Evolutionary conservation across 2,329 filamentous ascomycete genomes (phyloP), one percentile per base, ranked within the genome.

Genomic region (Neurospora crassa): DNA sequence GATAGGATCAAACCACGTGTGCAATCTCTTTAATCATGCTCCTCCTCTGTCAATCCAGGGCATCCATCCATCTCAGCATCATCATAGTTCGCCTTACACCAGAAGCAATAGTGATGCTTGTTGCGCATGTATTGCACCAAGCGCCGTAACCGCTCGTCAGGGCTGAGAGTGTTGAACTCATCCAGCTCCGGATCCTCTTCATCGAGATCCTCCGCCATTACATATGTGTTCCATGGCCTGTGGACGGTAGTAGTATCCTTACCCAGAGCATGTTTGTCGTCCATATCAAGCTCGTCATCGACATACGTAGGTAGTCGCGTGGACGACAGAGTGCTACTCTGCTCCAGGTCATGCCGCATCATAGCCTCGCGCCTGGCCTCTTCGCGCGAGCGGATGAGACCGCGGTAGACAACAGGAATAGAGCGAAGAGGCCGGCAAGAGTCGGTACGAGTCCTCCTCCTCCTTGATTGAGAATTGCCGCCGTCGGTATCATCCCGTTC

Each of bases 1-100:
- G 53, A 63, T 7, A 3, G 29, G 16, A 63, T 37, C 43, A 42
- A 34, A n/a, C 59, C 68, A 18, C 6, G 59, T 67, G 53, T 41
- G 68, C 43, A 40, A 69, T 47, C 63, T 37, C 24, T 40, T 67
- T 76, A 87, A 76, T 90, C 88, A 73, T 91, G 89, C 76, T 97
- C 94, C 77, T 97, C 94, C 81, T 97, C 96, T 0, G 89, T 92
- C 43, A 90, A 71, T 0, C 96, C 96, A 0, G 96, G 95, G 84
- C 96, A 99, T 0, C 92, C 94, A 14, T 96, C 93, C 91, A 97
- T 90, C 43, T 83, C 81, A 43, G 83, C 83, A 77, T 93, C 89
- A 0, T 89, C 87, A 79, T 97, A 99, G 69, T 84, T 84, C 80
- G 87, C 91, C 80, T 97, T 98, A 82, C 96, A 99, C 92, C 94